A percentile compares a stretch with the other conserved stretches of the same genome.
Evolutionary conservation across 495 filamentous ascomycete species (phyloP).

Genomic region (Lineolata rhizophorae): DNA sequence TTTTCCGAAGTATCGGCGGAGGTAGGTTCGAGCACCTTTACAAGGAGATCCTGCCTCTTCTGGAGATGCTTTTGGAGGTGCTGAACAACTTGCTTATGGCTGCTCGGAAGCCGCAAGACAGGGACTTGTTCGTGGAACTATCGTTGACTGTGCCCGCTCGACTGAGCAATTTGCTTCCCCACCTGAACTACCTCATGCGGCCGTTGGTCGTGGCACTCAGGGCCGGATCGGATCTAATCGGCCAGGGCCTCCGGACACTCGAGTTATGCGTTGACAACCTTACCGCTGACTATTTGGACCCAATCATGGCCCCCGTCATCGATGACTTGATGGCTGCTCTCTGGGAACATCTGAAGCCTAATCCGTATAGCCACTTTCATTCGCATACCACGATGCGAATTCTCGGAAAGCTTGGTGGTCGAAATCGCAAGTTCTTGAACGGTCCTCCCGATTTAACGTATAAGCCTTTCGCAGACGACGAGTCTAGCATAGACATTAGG

Average conservation of each 20-base stretch:
- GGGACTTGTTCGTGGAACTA: conserved; percentile 92
- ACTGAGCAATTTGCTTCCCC: conserved; percentile 87
- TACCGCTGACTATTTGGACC: conserved; percentile 91
- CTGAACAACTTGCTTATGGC: conserved; percentile 82
- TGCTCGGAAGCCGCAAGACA: conserved; percentile 68
- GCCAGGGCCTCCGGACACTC: conserved; percentile 78
- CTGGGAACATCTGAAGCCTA: conserved; percentile 80
- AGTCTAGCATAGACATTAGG: conserved; percentile 63
- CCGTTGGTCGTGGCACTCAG: conserved; percentile 86
- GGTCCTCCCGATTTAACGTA: conserved; percentile 63
- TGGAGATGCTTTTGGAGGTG: conserved; percentile 94
- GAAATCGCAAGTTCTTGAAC: conserved; percentile 86
- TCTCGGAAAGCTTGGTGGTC: conserved; percentile 83
- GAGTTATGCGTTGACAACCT: conserved; percentile 97
- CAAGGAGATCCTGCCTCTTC: conserved; percentile 85
- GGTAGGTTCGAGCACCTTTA: conserved; percentile 94
- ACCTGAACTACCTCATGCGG: conserved; percentile 91
- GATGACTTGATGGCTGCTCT: conserved; percentile 94
- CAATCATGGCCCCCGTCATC: conserved; percentile 97
- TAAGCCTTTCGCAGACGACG: conserved; percentile 68
- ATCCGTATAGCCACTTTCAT: conserved; percentile 89
- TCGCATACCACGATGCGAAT: conserved; percentile 98
- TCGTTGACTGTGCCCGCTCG: conserved; percentile 89
- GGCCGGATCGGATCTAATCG: conserved; percentile 79
- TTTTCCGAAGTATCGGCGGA: conserved; percentile 92